Evolutionary conservation across 2,329 filamentous ascomycete genomes (phyloP), one percentile per base, ranked within the genome.

Genomic region (Chrysoporthe deuterocubensis): DNA sequence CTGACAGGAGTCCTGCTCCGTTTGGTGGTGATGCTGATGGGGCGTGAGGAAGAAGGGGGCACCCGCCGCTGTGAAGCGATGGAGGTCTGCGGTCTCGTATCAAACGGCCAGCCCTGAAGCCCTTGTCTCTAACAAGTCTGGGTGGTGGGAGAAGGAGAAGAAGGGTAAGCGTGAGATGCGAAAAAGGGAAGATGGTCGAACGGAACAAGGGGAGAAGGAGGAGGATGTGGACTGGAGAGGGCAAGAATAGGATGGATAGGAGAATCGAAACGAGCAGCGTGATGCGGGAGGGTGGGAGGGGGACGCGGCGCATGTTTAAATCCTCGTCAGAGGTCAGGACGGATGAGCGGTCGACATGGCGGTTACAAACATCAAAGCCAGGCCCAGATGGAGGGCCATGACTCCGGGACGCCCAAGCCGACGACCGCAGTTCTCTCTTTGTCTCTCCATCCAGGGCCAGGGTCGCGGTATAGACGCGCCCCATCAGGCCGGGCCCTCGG

Each of bases 1-100:
- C 61, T 67, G 67, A 66, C 64, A 67, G 69, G 69, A 70, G 69
- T 56, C 69, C 69, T 18, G 69, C 69, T 70, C 69, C 69, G 56
- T 54, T 57, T 26, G 57, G 6, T 40, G 37, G 7, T 9, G 37
- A 40, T 43, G 42, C 34, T 58, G 40, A 50, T 37, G 26, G 26
- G 26, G 26, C 26, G 26, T 21, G 46, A 48, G 46, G 37, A 60
- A 54, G 52, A 43, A 37, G 48, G 13, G 43, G 52, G 57, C 52
- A 26, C 13, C 48, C 42, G 44, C 66, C 56, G 63, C 66, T 68
- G 64, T 52, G 69, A 70, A 62, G 67, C 64, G 54, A 62, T 67
- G 18, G 34, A 50, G 50, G 67, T 52, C 54, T 62, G 50, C 62
- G 69, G 67, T 70, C 60, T 58, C 67, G 66, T 70, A 67, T 69